Evolutionary conservation across 2,329 filamentous ascomycete genomes (phyloP).

Genomic region (Aspergillus sp.): DNA sequence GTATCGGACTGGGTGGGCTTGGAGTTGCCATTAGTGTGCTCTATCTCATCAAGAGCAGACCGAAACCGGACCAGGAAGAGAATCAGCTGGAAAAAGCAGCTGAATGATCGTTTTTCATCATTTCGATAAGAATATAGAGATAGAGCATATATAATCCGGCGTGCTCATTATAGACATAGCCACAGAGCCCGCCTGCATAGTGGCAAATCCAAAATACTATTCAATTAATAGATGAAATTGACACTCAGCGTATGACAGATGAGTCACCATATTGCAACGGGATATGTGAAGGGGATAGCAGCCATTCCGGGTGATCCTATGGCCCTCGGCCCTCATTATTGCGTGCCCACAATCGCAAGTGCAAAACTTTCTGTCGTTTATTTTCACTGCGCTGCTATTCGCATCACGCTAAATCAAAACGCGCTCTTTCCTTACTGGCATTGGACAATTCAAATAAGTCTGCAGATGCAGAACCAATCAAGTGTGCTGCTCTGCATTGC

Average conservation of each 20-base stretch:
- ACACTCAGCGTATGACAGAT: too few species aligned
- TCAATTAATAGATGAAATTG: neutral
- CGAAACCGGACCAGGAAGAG: neutral
- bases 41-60: constrained; percentile 4
- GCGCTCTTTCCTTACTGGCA: too few species aligned
- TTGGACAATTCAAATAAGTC: too few species aligned
- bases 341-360: too few species aligned
- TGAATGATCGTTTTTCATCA: neutral
- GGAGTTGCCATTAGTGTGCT: constrained; percentile 28
- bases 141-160: neutral
- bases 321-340: too few species aligned
- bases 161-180: neutral
- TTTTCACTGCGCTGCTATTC: too few species aligned
- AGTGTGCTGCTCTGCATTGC: neutral
- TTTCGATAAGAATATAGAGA: neutral
- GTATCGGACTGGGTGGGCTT: constrained; percentile 35
- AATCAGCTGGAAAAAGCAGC: neutral
- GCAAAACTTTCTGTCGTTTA: too few species aligned
- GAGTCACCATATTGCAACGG: too few species aligned
- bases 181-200: neutral
- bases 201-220: neutral
- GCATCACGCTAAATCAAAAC: too few species aligned
- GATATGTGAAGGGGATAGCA: too few species aligned
- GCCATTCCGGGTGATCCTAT: too few species aligned
- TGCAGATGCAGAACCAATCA: neutral